Evolutionary conservation across 129 eudicot genomes (phyloP), one percentile per base, ranked within the genome.

Genomic region (Flaveria sonorensis): DNA sequence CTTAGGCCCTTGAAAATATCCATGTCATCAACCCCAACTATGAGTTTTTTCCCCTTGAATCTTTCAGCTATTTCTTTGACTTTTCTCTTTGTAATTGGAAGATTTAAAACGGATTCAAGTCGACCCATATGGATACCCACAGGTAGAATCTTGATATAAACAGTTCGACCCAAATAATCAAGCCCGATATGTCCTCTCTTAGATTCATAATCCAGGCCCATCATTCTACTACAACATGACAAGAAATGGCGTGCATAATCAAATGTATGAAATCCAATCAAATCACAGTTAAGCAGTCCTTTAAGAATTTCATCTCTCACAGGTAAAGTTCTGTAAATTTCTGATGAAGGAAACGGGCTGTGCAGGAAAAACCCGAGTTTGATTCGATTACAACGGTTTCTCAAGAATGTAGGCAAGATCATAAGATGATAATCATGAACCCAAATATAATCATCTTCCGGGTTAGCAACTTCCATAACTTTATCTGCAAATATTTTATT

Each of bases 21-120:
- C 96, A 92, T 89, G 79, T 92, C 97, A 75, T 92, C 97, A 55
- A 92, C 87, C n/a, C 98, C 98, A 7, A 92, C 85, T 64, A 92
- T 90, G 20, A 92, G 7, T 11, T 86, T 83, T 56, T 92, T 92
- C 57, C 88, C 98, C 74, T 83, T 75, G 71, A 85, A 90, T 16
- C 76, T 85, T 65, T 92, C 90, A 4, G 74, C 81, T 68, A 92
- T 83, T 63, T 92, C 96, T 69, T 85, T 80, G 13, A 86, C 88
- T 75, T 88, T 89, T 19, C 79, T 64, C 69, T 81, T 72, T 32
- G 98, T 92, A 52, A 87, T 84, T 20, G 90, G 84, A 52, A 86
- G 88, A 76, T 92, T 81, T 51, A 92, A 36, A 0, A 88, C 96
- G 8, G 89, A 84, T 73, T 86, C 86, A 48, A 88, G 84, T 53